Evolutionary conservation across 371 early-diverging fungal genomes (phyloP).

Genomic region (Batkoa obscura): DNA sequence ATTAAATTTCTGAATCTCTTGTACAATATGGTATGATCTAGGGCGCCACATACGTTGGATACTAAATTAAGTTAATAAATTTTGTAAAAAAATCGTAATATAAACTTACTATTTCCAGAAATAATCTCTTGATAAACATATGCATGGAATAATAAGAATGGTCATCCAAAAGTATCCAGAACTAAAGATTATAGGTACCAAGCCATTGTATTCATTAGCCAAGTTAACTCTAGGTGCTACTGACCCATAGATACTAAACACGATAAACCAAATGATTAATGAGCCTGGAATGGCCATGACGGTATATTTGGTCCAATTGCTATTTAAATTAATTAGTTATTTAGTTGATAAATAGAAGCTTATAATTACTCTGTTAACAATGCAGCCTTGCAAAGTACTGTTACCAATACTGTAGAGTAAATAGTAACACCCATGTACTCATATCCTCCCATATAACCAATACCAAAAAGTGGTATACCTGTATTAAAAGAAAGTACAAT

Average conservation of each 20-base stretch:
- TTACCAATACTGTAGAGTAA: constrained; percentile 57
- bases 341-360: background rate
- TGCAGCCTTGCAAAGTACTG: constrained; percentile 66
- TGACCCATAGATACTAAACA: constrained; percentile 65
- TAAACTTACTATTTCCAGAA: constrained; percentile 75
- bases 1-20: constrained; percentile 95
- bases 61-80: background rate
- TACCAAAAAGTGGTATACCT: constrained; percentile 32
- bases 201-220: constrained; percentile 67
- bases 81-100: background rate
- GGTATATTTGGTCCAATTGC: constrained; percentile 72
- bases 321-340: constrained; percentile 15
- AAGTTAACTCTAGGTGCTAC: constrained; percentile 55
- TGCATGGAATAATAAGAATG: constrained; percentile 55
- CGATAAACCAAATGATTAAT: constrained; percentile 69
- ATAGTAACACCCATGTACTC: constrained; percentile 62
- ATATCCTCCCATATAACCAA: constrained; percentile 49
- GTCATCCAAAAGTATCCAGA: constrained; percentile 74
- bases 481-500: constrained; percentile 22
- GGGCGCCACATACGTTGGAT: constrained; percentile 60
- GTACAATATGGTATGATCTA: constrained; percentile 83
- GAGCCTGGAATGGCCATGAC: constrained; percentile 64
- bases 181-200: constrained; percentile 50
- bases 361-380: constrained; percentile 67
- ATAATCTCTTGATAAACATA: constrained; percentile 71